phyloP scores from a whole-genome alignment of 371 early-diverging fungal genomes.

The Circinella minor region DNA sequence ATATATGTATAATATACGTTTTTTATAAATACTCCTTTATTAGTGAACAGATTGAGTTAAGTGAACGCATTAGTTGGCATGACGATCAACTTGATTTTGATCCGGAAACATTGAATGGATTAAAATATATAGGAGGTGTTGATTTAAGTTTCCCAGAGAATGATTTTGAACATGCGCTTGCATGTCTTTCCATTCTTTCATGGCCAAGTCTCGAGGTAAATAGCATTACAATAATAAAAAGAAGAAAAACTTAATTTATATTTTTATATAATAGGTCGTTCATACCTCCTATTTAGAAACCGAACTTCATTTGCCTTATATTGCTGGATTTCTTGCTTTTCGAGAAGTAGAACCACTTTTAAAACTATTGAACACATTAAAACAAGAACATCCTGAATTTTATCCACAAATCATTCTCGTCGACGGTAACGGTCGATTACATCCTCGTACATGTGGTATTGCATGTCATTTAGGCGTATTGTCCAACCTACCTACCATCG shows the following conservation, averaged over 20 bases:
- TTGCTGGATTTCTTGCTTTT: slow-evolving; percentile 89
- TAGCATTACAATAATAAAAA: slow-evolving; percentile 10
- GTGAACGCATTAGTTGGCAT: slow-evolving; percentile 9
- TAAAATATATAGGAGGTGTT: slow-evolving; percentile 79
- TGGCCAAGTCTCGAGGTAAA: slow-evolving; percentile 63
- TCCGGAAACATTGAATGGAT: slow-evolving; percentile 35
- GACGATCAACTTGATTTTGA: slow-evolving; percentile 32
- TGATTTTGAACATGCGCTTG: slow-evolving; percentile 70
- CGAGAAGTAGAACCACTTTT: slow-evolving; percentile 77
- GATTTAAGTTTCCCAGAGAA: slow-evolving; percentile 81
- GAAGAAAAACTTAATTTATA: no score
- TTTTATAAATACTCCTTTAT: background rate
- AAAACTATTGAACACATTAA: slow-evolving; percentile 57
- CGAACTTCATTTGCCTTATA: slow-evolving; percentile 75
- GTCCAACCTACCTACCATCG: slow-evolving; percentile 76
- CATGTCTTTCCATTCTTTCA: slow-evolving; percentile 70
- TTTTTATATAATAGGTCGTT: slow-evolving; percentile 46
- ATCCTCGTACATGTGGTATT: slow-evolving; percentile 87
- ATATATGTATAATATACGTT: no score
- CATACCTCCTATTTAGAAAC: slow-evolving; percentile 59
- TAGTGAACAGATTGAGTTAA: slow-evolving; percentile 24
- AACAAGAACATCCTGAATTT: slow-evolving; percentile 51
- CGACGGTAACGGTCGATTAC: slow-evolving; percentile 91
- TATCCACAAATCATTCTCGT: slow-evolving; percentile 81
- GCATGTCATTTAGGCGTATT: slow-evolving; percentile 89